Evolutionary conservation across 495 filamentous ascomycete species (phyloP).

Genomic region (Hypoxylon perforatum): DNA sequence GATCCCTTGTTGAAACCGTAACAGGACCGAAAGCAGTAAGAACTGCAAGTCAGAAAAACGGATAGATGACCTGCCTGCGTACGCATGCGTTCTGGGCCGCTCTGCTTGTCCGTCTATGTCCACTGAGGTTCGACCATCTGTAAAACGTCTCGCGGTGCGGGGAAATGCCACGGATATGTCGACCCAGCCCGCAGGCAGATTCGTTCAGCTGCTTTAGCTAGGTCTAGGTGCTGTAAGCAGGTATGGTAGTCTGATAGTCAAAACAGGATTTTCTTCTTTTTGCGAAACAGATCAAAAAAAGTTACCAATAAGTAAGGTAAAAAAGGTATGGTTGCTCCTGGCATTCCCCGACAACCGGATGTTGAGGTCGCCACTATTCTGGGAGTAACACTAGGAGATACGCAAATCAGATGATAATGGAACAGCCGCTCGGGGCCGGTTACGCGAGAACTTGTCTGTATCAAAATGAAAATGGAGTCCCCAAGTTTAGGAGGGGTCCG

Average conservation of each 20-base stretch:
- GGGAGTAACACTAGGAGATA: not conserved
- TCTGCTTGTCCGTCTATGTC: constrained; percentile 17
- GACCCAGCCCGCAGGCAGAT: constrained; percentile 21
- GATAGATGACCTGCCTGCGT: constrained; percentile 8
- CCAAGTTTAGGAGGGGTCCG: not conserved
- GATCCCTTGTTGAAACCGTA: not conserved
- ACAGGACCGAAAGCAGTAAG: not conserved
- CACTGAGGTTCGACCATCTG: constrained; percentile 13
- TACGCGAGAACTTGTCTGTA: not conserved
- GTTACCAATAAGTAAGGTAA: constrained; percentile 17
- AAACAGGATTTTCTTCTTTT: constrained; percentile 33
- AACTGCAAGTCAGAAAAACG: constrained; percentile 3
- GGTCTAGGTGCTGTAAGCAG: constrained; percentile 9
- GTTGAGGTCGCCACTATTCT: constrained; percentile 13
- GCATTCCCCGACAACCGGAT: constrained; percentile 11
- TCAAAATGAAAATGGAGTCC: constrained; percentile 4
- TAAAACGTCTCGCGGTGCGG: constrained; percentile 23
- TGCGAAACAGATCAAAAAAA: constrained; percentile 5
- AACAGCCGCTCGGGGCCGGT: not conserved
- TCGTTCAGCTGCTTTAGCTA: constrained; percentile 29
- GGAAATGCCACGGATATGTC: constrained; percentile 27
- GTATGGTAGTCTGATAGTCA: not conserved
- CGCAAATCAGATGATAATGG: constrained; percentile 17
- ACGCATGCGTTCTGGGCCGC: constrained; percentile 12
- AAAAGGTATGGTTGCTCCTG: constrained; percentile 8